Percentiles rank a stretch among this genome's conserved stretches.
Conservation (phyloP, 1,139 yeast species). For the Saccharomycopsis phalli region DNA sequence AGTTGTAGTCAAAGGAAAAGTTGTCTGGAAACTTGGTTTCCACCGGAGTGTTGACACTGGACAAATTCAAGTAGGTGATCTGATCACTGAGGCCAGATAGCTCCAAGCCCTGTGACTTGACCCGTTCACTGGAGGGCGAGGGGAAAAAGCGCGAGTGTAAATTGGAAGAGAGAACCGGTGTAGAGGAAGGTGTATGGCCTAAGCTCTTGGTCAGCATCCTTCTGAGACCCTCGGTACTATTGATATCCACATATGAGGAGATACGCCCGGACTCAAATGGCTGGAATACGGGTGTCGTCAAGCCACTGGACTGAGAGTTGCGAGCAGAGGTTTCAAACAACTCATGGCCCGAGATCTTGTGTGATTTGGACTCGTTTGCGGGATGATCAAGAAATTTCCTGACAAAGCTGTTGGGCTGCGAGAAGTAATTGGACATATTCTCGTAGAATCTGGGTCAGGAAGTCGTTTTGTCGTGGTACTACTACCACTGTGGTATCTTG, state of each 20-base stretch:
- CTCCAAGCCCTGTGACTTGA: no score
- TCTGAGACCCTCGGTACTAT: conserved; percentile 1
- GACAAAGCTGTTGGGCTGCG: no score
- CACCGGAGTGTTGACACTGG: conserved; percentile 3
- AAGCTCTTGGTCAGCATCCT: conserved; percentile 1
- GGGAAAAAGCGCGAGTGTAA: conserved; percentile 19
- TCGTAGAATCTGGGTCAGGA: no score
- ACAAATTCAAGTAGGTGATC: conserved; percentile 13
- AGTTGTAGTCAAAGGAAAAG: conserved; percentile 5
- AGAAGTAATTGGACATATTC: no score
- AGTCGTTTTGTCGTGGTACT: no score
- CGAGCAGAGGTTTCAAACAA: neutral
- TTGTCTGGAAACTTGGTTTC: conserved; percentile 1
- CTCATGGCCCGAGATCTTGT: no score
- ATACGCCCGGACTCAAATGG: conserved; percentile 13
- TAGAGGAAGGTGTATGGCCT: conserved; percentile 10
- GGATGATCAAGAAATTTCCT: no score
- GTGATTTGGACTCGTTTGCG: no score
- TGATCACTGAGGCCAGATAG: conserved; percentile 1
- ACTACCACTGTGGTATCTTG: no score
- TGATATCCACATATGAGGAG: conserved; percentile 16
- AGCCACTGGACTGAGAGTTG: neutral
- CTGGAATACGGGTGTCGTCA: conserved; percentile 10
- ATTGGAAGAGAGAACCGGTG: conserved; percentile 17
- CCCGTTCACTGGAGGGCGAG: conserved; percentile 19